Evolutionary conservation across 768 basidiomycete species (phyloP).

Genomic region (Boletus sp.): DNA sequence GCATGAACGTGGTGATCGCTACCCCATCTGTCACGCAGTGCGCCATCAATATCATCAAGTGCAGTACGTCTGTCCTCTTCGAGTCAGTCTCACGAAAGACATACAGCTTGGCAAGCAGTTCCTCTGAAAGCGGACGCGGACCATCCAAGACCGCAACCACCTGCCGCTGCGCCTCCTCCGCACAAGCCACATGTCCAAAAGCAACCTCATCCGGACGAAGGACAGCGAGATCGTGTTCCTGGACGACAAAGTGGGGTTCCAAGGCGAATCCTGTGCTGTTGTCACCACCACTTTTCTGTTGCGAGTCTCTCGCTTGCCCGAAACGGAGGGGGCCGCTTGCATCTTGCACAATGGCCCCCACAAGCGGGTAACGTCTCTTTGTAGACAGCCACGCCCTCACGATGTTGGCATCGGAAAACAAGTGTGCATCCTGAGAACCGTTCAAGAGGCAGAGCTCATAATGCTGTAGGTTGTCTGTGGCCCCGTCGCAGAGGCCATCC

Average conservation of each 20-base stretch:
- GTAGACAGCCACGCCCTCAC: constrained; percentile 43
- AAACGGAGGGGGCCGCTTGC: neutral
- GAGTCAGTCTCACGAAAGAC: constrained; percentile 20
- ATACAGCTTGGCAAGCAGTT: constrained; percentile 42
- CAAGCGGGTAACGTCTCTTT: constrained; percentile 50
- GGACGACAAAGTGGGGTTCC: constrained; percentile 39
- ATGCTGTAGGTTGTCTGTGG: constrained; percentile 44
- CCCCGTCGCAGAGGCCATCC: constrained; percentile 41
- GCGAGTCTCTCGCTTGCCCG: too few species aligned
- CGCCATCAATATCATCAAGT: constrained; percentile 44
- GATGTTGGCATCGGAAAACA: constrained; percentile 31
- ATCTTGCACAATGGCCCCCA: constrained; percentile 39
- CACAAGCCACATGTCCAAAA: constrained; percentile 33
- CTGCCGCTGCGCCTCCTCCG: constrained; percentile 33
- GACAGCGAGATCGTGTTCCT: constrained; percentile 33
- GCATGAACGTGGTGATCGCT: constrained; percentile 29
- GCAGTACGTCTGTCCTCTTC: constrained; percentile 36
- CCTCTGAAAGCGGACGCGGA: constrained; percentile 41
- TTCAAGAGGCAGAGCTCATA: constrained; percentile 27
- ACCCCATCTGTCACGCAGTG: constrained; percentile 54
- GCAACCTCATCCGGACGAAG: constrained; percentile 39
- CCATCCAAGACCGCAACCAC: constrained; percentile 33
- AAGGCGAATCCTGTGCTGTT: neutral
- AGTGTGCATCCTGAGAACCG: constrained; percentile 15
- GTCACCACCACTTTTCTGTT: neutral